Conservation (phyloP, 2,329 filamentous ascomycete species). For the Hortaea werneckii region DNA sequence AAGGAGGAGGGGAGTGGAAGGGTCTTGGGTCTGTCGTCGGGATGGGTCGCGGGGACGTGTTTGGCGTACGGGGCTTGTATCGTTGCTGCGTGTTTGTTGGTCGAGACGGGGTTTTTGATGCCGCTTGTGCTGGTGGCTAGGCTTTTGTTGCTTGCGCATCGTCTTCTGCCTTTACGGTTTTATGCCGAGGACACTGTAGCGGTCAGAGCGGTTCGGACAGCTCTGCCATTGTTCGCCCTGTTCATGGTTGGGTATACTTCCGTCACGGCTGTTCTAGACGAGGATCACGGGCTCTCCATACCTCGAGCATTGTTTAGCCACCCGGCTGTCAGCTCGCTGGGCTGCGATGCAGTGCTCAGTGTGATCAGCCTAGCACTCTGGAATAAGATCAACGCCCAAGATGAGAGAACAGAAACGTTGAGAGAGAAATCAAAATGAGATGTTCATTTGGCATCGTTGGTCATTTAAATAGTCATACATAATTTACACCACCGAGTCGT, state of each 20-base stretch:
- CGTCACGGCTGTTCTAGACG: background rate
- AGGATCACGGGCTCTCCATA: conserved; percentile 1
- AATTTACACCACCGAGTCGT: no score
- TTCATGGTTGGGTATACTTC: background rate
- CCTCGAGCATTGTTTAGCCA: conserved; percentile 15
- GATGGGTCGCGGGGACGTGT: background rate
- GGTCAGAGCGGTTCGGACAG: background rate
- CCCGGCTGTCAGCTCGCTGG: conserved; percentile 22
- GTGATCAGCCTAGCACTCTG: conserved; percentile 10
- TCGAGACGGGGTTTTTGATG: conserved; percentile 4
- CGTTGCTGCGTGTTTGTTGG: background rate
- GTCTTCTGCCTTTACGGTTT: conserved; percentile 7
- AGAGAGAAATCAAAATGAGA: no score
- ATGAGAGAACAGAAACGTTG: no score
- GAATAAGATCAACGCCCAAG: conserved; percentile 1
- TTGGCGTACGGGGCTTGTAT: background rate
- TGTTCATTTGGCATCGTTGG: no score
- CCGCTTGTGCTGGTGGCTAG: conserved; percentile 16
- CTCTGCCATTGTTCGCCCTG: background rate
- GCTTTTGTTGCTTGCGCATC: conserved; percentile 13
- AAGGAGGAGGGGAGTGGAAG: background rate
- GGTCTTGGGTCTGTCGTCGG: background rate
- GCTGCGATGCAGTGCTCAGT: conserved; percentile 19
- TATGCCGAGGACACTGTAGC: background rate
- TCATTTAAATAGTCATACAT: no score